Evolutionary conservation across 176 grass and related monocot species (phyloP).

Genomic region (Thalia dealbata): DNA sequence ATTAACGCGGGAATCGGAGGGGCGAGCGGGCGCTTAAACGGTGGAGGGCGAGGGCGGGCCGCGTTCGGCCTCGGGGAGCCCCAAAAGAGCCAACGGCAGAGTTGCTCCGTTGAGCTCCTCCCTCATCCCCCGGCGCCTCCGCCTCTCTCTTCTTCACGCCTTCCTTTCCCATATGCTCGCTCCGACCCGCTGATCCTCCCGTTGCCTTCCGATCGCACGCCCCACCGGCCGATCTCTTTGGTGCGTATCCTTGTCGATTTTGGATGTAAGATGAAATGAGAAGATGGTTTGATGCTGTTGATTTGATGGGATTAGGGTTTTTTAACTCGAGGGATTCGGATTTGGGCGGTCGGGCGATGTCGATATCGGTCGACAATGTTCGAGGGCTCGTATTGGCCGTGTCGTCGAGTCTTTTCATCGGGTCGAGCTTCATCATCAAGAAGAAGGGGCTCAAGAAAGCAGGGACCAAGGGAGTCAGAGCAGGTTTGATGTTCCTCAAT

Average conservation of each 20-base stretch:
- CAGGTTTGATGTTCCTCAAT: neutral
- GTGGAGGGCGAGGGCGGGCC: neutral
- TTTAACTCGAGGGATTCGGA: neutral
- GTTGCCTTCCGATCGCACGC: neutral
- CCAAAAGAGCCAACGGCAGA: neutral
- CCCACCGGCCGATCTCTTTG: neutral
- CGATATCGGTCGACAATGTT: constrained; percentile 19
- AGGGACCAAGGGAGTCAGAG: constrained; percentile 4
- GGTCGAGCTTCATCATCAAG: constrained; percentile 20
- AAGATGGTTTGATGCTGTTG: neutral
- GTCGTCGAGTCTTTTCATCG: constrained; percentile 16
- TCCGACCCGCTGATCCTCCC: neutral
- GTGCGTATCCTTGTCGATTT: neutral
- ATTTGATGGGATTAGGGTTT: neutral
- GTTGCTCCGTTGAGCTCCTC: neutral
- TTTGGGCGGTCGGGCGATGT: constrained; percentile 1
- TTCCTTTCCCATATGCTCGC: neutral
- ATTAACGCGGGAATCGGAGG: neutral
- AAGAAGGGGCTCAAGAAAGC: constrained; percentile 17
- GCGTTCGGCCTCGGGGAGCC: neutral
- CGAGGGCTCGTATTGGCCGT: constrained; percentile 18
- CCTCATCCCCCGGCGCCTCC: neutral
- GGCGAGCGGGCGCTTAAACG: neutral
- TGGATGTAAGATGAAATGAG: neutral
- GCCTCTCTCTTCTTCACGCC: neutral